These are phyloP conservation scores for Paecilomyces variotii DNA, from an alignment of 2,329 filamentous ascomycete genomes.

Conservation along the genomic window DNA sequence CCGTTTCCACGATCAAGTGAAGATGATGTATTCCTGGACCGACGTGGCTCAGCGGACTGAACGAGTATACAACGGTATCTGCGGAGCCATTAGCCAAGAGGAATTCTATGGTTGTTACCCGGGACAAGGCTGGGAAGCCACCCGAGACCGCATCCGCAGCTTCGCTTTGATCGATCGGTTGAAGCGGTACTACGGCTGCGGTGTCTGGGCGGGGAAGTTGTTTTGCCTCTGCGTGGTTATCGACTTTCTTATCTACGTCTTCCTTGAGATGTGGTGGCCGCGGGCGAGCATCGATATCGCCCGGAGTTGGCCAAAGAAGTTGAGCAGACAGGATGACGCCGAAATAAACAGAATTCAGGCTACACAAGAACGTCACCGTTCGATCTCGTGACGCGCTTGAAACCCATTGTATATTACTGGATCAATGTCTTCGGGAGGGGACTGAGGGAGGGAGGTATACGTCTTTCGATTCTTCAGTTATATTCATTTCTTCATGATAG, in stretches of 20 bases:
- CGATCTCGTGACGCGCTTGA: background rate
- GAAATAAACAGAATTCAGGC: background rate
- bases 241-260: slow-evolving; percentile 83
- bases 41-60: slow-evolving; percentile 92
- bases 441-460: background rate
- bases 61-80: slow-evolving; percentile 89
- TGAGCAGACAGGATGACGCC: background rate
- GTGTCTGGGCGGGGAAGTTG: slow-evolving; percentile 95
- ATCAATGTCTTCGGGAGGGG: background rate
- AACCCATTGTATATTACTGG: background rate
- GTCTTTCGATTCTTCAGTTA: background rate
- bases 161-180: slow-evolving; percentile 90
- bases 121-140: slow-evolving; percentile 60
- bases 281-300: slow-evolving; percentile 80
- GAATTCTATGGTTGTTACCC: slow-evolving; percentile 82
- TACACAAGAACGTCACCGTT: background rate
- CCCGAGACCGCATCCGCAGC: slow-evolving; percentile 65
- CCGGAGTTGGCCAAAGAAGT: slow-evolving; percentile 83
- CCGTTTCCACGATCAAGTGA: slow-evolving; percentile 91
- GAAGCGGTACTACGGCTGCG: slow-evolving; percentile 95
- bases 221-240: slow-evolving; percentile 93
- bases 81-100: slow-evolving; percentile 71
- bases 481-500: background rate
- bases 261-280: slow-evolving; percentile 81
- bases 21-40: slow-evolving; percentile 98